Percentiles rank a stretch among this genome's conserved stretches.
Evolutionary conservation across 495 filamentous ascomycete species (phyloP).

Genomic region (Penicillium silybi): DNA sequence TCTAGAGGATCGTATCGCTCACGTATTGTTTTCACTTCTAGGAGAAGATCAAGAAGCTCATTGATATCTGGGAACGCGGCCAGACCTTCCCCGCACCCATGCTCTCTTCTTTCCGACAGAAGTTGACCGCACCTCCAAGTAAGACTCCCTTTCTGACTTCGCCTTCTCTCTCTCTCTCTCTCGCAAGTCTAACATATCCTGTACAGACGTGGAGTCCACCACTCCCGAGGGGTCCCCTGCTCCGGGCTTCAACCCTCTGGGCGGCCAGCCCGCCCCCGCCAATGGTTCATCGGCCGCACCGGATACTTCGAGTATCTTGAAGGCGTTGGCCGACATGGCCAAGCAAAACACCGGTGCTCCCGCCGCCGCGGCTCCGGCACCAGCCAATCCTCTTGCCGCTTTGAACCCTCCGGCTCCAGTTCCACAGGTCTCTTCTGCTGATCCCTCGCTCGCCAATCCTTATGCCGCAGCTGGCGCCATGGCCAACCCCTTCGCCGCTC

Average conservation of each 20-base stretch:
- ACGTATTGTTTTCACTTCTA: conserved; percentile 52
- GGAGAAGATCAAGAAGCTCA: conserved; percentile 94
- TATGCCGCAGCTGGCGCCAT: conserved; percentile 49
- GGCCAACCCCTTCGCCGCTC: conserved; percentile 45
- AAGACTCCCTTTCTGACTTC: conserved; percentile 36
- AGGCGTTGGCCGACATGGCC: conserved; percentile 79
- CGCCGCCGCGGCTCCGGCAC: conserved; percentile 47
- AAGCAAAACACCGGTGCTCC: conserved; percentile 70
- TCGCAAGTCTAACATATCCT: conserved; percentile 18
- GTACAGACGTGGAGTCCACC: conserved; percentile 62
- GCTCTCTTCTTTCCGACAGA: conserved; percentile 83
- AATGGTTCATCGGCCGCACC: conserved; percentile 40
- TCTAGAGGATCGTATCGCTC: conserved; percentile 37
- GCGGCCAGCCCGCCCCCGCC: conserved; percentile 12
- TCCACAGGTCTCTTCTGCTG: conserved; percentile 42
- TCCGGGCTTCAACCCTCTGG: conserved; percentile 44
- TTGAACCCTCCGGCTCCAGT: conserved; percentile 46
- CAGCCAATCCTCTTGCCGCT: conserved; percentile 51
- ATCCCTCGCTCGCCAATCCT: conserved; percentile 52
- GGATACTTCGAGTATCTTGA: conserved; percentile 71
- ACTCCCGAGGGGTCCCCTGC: conserved; percentile 79
- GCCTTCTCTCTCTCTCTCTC: not conserved
- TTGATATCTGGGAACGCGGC: conserved; percentile 97
- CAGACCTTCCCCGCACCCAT: conserved; percentile 81
- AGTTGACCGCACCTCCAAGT: conserved; percentile 64